Evolutionary conservation across 139 green algal species (phyloP).

Genomic region (Astrephomene gubernaculifera): DNA sequence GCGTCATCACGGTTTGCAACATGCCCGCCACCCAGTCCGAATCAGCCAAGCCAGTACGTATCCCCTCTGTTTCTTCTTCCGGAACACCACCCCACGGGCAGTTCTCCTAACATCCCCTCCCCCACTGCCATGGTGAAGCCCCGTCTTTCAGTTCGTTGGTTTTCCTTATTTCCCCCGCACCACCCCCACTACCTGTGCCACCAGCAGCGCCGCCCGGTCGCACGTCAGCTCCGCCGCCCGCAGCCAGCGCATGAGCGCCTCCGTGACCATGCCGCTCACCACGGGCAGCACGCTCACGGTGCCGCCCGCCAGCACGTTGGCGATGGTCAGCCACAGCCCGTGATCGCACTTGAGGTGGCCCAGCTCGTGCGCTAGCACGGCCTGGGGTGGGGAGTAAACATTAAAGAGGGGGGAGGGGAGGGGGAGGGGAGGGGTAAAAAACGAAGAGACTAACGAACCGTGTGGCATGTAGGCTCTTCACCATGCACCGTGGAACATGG

Average conservation of each 20-base stretch:
- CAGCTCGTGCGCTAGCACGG: slow-evolving; percentile 81
- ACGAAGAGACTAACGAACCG: background rate
- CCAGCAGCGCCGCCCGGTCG: slow-evolving; percentile 93
- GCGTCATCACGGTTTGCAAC: too few species aligned
- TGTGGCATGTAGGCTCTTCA: too few species aligned
- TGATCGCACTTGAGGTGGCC: slow-evolving; percentile 95
- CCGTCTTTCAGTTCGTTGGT: too few species aligned
- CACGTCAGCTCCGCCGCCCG: slow-evolving; percentile 96
- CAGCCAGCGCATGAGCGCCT: slow-evolving; percentile 88
- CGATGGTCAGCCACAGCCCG: slow-evolving; percentile 94
- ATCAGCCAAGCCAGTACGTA: too few species aligned
- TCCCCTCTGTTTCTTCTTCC: too few species aligned
- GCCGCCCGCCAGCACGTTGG: slow-evolving; percentile 90
- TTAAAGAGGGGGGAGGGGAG: too few species aligned
- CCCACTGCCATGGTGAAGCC: too few species aligned
- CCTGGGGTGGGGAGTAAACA: slow-evolving; percentile 3
- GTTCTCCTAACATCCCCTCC: background rate
- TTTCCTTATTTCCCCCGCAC: background rate
- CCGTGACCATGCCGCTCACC: slow-evolving; percentile 69
- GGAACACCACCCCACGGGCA: background rate
- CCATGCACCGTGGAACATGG: too few species aligned
- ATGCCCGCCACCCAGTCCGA: background rate
- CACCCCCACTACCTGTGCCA: slow-evolving; percentile 73
- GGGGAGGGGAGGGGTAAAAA: background rate
- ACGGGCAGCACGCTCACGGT: slow-evolving; percentile 71